phyloP scores from a whole-genome alignment of 257 asterid species.

The Solanum raphanifolium region DNA sequence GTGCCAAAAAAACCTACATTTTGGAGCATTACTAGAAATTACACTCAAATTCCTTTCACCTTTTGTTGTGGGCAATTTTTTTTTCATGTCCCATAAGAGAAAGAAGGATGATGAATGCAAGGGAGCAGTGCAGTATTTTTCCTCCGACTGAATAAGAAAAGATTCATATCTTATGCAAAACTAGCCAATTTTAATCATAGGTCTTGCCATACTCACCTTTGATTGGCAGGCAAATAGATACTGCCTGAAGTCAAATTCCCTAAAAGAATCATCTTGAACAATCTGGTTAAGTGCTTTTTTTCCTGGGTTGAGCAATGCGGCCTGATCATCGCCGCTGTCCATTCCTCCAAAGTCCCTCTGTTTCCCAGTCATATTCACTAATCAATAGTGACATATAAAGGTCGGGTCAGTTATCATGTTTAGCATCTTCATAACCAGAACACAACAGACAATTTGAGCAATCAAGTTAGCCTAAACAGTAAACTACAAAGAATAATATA shows the following conservation, averaged over 20 bases:
- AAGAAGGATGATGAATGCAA: not conserved
- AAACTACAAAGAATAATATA: not conserved
- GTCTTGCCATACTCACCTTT: conserved; percentile 49
- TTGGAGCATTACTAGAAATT: not conserved
- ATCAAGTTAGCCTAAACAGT: not conserved
- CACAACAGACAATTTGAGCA: not conserved
- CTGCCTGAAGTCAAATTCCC: conserved; percentile 97
- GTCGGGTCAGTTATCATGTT: conserved; percentile 1
- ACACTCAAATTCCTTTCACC: not conserved
- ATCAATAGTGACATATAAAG: conserved; percentile 12
- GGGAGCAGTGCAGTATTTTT: not conserved
- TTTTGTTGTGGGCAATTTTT: not conserved
- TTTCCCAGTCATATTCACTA: conserved; percentile 66
- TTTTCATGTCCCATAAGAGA: not conserved
- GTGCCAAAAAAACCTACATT: not conserved
- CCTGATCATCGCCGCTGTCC: conserved; percentile 85
- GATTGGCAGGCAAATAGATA: conserved; percentile 97
- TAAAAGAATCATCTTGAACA: conserved; percentile 83
- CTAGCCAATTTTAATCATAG: conserved; percentile 15
- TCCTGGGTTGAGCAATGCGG: conserved; percentile 70
- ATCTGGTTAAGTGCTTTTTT: conserved; percentile 67
- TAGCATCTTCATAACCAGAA: not conserved
- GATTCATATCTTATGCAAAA: conserved; percentile 5
- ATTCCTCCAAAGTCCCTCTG: conserved; percentile 85
- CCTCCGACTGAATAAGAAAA: not conserved